Base-by-base conservation (phyloP, 345 rosid species). In the Eucalyptus albens region DNA sequence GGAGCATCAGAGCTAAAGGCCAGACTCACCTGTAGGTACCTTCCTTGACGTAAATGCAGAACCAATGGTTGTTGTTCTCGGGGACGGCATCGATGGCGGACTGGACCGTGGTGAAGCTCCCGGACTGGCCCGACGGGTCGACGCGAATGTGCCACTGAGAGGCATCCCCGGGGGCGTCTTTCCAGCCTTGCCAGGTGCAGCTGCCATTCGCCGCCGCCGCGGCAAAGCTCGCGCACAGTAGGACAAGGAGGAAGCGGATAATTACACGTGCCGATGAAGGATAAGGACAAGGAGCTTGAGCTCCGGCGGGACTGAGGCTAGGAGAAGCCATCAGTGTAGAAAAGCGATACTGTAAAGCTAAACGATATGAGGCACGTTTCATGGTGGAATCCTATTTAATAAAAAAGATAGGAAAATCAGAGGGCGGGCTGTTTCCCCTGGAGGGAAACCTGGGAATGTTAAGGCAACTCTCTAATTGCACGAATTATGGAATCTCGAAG, bases 21-120 rank as follows among this genome's bases (percentile, higher is more conserved):
- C 47, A 9, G 29, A 77, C 85, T 87, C 86, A 88, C 91, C 90
- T 86, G 88, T 88, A 90, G 10, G 24, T 80, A 26, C 91, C 91
- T 42, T 47, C 60, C 59, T 17, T 31, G 50, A 90, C 86, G 49
- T 86, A 51, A 50, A 90, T 90, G 87, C 89, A 50, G 47, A 90
- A 17, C 91, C 91, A 90, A 4, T 17, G 56, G 8, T 26, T 6
- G 82, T 90, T 90, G 5, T 88, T 14, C 27, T 24, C 17, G 33
- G 91, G 91, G 10, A 90, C 45, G 50, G 87, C 55, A 16, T 90
- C 89, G 83, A 90, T 90, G 45, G 91, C 91, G 14, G 90, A 37
- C 33, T 90, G 91, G 47, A 90, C 40, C 29, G 87, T 65, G 26
- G 88, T 51, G 89, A 90, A 88, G 87, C 11, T 86, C 50, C 91